Conservation (phyloP, 2,329 filamentous ascomycete genomes). For the Trichoderma gracile region DNA sequence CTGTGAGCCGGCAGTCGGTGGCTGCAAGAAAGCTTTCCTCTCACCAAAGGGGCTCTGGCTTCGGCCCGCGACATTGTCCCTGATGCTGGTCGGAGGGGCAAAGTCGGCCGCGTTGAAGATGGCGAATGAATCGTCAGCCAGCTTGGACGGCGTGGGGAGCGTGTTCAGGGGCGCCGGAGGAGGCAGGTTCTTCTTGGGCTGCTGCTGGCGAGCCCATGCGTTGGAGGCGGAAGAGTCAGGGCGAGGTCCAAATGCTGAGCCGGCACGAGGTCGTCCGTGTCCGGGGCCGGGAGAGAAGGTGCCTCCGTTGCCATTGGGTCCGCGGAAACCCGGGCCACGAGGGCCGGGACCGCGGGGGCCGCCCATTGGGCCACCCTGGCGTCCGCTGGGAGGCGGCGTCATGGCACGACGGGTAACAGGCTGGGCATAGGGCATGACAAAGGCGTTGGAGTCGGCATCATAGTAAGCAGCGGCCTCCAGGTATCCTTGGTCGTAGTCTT, state of each 20-base stretch:
- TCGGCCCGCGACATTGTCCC: conserved; percentile 69
- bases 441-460: conserved; percentile 67
- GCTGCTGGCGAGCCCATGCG: conserved; percentile 45
- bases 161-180: conserved; percentile 73
- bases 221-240: conserved; percentile 67
- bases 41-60: conserved; percentile 65
- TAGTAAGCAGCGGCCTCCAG: conserved; percentile 65
- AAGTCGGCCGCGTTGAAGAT: conserved; percentile 73
- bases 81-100: conserved; percentile 71
- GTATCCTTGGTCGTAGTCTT: conserved; percentile 73
- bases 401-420: conserved; percentile 87
- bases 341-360: conserved; percentile 30
- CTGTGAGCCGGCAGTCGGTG: conserved; percentile 72
- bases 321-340: conserved; percentile 28
- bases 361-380: conserved; percentile 41
- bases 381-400: conserved; percentile 78
- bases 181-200: conserved; percentile 55
- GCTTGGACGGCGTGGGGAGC: conserved; percentile 80
- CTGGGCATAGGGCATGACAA: conserved; percentile 81
- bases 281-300: conserved; percentile 47
- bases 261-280: conserved; percentile 57
- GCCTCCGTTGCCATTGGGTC: conserved; percentile 42
- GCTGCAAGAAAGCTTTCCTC: conserved; percentile 71
- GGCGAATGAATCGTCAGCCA: conserved; percentile 79
- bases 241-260: conserved; percentile 39